phyloP scores from a whole-genome alignment of 805 yeast species.

The Candida cerambycidarum region DNA sequence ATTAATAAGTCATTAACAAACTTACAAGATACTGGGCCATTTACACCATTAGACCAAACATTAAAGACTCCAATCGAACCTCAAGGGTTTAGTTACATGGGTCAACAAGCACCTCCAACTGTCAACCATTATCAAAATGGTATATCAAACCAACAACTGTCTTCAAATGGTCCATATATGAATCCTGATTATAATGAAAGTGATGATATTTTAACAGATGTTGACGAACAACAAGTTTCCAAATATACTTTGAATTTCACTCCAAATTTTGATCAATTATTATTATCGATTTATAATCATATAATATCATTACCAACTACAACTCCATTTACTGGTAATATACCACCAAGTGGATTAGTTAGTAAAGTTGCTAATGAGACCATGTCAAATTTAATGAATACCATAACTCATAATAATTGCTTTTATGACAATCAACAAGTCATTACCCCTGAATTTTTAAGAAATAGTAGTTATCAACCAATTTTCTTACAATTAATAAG shows the following conservation, averaged over 20 bases:
- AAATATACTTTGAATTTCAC: conserved; percentile 38
- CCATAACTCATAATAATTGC: conserved; percentile 18
- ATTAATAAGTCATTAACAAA: conserved; percentile 30
- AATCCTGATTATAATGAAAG: conserved; percentile 38
- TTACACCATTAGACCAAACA: conserved; percentile 47
- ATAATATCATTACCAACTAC: conserved; percentile 43
- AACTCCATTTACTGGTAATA: conserved; percentile 42
- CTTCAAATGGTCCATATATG: conserved; percentile 21
- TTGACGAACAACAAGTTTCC: conserved; percentile 33
- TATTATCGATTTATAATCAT: conserved; percentile 33
- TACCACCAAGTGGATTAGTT: conserved; percentile 46
- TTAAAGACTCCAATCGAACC: conserved; percentile 39
- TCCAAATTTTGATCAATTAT: conserved; percentile 35
- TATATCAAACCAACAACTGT: background rate
- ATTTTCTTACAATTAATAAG: conserved; percentile 42
- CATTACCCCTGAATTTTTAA: conserved; percentile 31
- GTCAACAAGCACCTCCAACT: background rate
- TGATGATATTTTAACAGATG: conserved; percentile 43
- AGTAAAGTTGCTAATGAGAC: conserved; percentile 45
- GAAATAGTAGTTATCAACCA: conserved; percentile 34
- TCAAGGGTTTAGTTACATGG: conserved; percentile 16
- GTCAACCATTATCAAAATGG: background rate
- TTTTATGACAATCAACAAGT: conserved; percentile 34
- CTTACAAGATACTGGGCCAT: conserved; percentile 29
- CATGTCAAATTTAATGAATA: conserved; percentile 26